Evolutionary conservation across 768 basidiomycete species (phyloP), one percentile per base, ranked within the genome.

Genomic region (Austroboletus eburneus): DNA sequence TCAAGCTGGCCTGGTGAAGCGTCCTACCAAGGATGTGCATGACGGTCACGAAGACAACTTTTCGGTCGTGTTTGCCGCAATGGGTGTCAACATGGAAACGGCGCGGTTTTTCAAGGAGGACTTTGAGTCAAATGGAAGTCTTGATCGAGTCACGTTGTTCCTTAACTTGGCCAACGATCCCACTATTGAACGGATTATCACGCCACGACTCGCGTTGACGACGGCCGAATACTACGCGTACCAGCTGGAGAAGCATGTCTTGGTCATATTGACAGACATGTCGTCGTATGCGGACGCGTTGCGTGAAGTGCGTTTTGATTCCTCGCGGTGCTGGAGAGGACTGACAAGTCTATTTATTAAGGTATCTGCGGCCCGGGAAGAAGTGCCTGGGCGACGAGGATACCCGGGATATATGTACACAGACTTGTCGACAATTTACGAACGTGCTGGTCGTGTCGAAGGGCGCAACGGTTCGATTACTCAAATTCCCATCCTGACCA

Each of bases 81-180:
- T 99, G 96, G 96, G 96, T 79, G 96, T 95, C 49, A 99, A 99
- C 75, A 96, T 96, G 93, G 96, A 99, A 70, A 98, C 96, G 6
- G 96, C 96, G 39, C 84, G 95, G 43, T 99, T 96, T 78, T 99
- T 99, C 87, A 94, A 95, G 70, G 90, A 94, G 66, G 96, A 99
- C 74, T 98, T 98, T 66, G 94, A 98, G 70, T 95, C 96, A 61
- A 97, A 96, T 65, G 96, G 96, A 44, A 89, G 86, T 76, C 78
- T 98, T 51, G 93, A 97, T 71, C 87, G 96, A 57, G 93, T 96
- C 45, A 98, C 96, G 7, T 77, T 99, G 43, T 99, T 99, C 85
- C 78, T 99, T 65, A 99, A 99, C 73, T 72, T 98, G 65, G 96
- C 96, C 33, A 98, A 97, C 61, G 96, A 99, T 66, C 96, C 96